Evolutionary conservation across 805 yeast genomes (phyloP).

Genomic region (Starmerella tilneyi): DNA sequence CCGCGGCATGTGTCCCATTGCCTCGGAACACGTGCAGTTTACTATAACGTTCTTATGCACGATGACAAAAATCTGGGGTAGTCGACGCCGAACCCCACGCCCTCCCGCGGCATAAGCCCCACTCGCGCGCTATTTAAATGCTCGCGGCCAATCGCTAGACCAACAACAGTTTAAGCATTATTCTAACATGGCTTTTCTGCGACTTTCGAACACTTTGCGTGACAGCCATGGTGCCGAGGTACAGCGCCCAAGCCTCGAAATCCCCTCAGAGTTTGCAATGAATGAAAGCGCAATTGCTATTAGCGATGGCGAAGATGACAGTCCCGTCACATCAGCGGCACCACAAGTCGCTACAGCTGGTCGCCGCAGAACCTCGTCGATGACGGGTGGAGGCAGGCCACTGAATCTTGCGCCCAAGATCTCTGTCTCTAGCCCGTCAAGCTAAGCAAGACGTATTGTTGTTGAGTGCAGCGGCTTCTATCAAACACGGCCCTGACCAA

Average conservation of each 20-base stretch:
- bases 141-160: neutral
- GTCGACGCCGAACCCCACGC: neutral
- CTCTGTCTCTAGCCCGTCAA: neutral
- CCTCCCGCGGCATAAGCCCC: neutral
- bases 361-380: conserved; percentile 22
- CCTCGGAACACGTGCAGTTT: neutral
- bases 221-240: conserved; percentile 20
- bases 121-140: neutral
- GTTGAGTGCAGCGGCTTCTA: neutral
- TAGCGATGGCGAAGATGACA: conserved; percentile 4
- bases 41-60: neutral
- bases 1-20: no score
- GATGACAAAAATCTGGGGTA: conserved; percentile 8
- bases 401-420: conserved; percentile 15
- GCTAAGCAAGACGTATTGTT: neutral
- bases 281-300: conserved; percentile 1
- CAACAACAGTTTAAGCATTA: neutral
- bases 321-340: neutral
- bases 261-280: conserved; percentile 3
- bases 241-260: conserved; percentile 14
- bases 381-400: conserved; percentile 24
- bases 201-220: conserved; percentile 17
- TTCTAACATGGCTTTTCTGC: conserved; percentile 15
- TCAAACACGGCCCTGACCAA: neutral
- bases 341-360: neutral